A percentile compares a stretch with the other conserved stretches of the same genome.
phyloP scores from a whole-genome alignment of 2,329 filamentous ascomycete genomes.

The Sphaerulina populicola region DNA sequence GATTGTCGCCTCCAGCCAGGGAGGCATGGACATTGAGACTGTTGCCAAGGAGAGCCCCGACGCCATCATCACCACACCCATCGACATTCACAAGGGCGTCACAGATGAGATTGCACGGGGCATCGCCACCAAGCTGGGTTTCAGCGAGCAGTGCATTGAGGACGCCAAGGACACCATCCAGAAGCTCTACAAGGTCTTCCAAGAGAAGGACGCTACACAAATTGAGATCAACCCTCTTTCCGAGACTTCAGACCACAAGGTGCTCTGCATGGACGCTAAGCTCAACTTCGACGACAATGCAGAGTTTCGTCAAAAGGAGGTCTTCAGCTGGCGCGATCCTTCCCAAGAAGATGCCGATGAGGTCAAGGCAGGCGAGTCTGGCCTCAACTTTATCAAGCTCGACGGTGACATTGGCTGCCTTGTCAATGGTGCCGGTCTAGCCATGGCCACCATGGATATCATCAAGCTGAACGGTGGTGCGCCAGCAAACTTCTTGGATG shows the following conservation, averaged over 20 bases:
- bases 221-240: conserved; percentile 99
- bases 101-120: conserved; percentile 88
- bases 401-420: conserved; percentile 98
- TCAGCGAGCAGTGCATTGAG: conserved; percentile 95
- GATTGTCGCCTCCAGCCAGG: conserved; percentile 95
- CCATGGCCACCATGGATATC: conserved; percentile 99
- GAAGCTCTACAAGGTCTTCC: conserved; percentile 98
- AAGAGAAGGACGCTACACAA: conserved; percentile 96
- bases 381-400: conserved; percentile 99
- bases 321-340: conserved; percentile 88
- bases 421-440: conserved; percentile 96
- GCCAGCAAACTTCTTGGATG: conserved; percentile 97
- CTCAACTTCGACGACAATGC: conserved; percentile 98
- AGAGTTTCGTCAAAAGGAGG: conserved; percentile 93
- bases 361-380: conserved; percentile 87
- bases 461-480: conserved; percentile 98
- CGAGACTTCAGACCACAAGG: conserved; percentile 96
- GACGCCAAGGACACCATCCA: conserved; percentile 94
- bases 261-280: conserved; percentile 99
- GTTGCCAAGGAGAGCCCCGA: conserved; percentile 97
- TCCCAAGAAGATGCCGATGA: conserved; percentile 96
- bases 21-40: conserved; percentile 97
- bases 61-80: conserved; percentile 85
- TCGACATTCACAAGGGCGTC: conserved; percentile 90
- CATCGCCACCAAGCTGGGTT: conserved; percentile 86